A percentile compares a stretch with the other conserved stretches of the same genome.
Conservation (phyloP, 2,329 filamentous ascomycete species). For the Aspergillus viridinutans region DNA sequence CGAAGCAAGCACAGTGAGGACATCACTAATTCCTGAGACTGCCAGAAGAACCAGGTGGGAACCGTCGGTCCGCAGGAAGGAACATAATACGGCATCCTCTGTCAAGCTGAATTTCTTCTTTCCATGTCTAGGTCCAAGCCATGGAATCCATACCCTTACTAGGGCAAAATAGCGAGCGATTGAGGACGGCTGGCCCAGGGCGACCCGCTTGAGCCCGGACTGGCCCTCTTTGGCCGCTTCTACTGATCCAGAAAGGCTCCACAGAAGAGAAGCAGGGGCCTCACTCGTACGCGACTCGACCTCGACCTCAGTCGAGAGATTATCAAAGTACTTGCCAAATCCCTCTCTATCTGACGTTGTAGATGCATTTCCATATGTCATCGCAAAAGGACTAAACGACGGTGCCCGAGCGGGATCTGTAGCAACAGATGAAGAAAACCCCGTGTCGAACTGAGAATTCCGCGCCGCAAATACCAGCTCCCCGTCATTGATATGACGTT, state of each 20-base stretch:
- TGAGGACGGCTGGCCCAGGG: slow-evolving; percentile 62
- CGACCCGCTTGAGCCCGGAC: slow-evolving; percentile 55
- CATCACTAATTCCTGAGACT: slow-evolving; percentile 67
- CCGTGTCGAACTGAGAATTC: slow-evolving; percentile 5
- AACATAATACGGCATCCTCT: slow-evolving; percentile 72
- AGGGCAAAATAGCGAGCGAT: slow-evolving; percentile 74
- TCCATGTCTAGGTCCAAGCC: slow-evolving; percentile 86
- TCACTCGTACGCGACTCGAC: slow-evolving; percentile 37
- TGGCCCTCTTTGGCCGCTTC: slow-evolving; percentile 49
- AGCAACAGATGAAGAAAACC: background rate
- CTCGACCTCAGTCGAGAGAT: slow-evolving; percentile 30
- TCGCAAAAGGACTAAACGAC: background rate
- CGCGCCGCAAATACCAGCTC: slow-evolving; percentile 38
- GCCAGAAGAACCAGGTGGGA: slow-evolving; percentile 73
- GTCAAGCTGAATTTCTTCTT: slow-evolving; percentile 62
- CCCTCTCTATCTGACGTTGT: slow-evolving; percentile 11
- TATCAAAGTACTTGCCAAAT: slow-evolving; percentile 31
- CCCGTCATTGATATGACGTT: slow-evolving; percentile 36
- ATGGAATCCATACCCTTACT: slow-evolving; percentile 73
- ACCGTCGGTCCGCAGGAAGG: slow-evolving; percentile 70
- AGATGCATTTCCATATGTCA: background rate
- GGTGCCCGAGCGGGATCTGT: background rate
- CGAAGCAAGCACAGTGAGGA: slow-evolving; percentile 65
- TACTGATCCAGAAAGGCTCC: slow-evolving; percentile 55
- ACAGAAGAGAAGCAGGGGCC: slow-evolving; percentile 38